A percentile compares a stretch with the other conserved stretches of the same genome.
phyloP scores from a whole-genome alignment of 1,284 basidiomycete species.

The Neotropicomus parvogracilis region DNA sequence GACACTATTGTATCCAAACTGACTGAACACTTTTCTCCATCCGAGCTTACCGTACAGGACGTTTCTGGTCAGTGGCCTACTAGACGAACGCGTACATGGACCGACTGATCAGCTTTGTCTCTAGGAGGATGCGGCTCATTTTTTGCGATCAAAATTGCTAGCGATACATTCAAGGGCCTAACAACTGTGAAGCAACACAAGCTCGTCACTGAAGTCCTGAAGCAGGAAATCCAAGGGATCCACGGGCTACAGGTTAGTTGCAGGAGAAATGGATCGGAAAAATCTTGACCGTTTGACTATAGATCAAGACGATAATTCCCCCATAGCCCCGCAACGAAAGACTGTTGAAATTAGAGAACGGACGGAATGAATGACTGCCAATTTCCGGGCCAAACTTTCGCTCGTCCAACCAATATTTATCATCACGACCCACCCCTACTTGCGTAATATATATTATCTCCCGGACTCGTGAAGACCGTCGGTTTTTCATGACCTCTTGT shows the following conservation, averaged over 20 bases:
- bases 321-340: conserved; percentile 14
- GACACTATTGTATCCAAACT: conserved; percentile 71
- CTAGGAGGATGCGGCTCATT: conserved; percentile 94
- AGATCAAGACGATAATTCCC: conserved; percentile 32
- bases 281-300: conserved; percentile 13
- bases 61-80: conserved; percentile 66
- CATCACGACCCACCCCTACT: neutral
- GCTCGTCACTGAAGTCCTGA: conserved; percentile 84
- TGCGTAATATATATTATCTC: conserved; percentile 1
- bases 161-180: conserved; percentile 81
- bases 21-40: conserved; percentile 68
- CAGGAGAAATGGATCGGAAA: neutral
- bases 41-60: conserved; percentile 79
- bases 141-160: conserved; percentile 90
- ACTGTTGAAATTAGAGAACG: conserved; percentile 8
- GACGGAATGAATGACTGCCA: neutral
- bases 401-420: neutral
- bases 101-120: conserved; percentile 1
- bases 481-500: conserved; percentile 22
- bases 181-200: conserved; percentile 92
- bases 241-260: conserved; percentile 87
- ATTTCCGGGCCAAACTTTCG: neutral
- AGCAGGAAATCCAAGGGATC: conserved; percentile 87
- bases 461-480: neutral
- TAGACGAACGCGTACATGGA: neutral